These are phyloP conservation scores for Sequoia sempervirens DNA, from an alignment of 75 land plant genomes.

Conservation along the genomic window DNA sequence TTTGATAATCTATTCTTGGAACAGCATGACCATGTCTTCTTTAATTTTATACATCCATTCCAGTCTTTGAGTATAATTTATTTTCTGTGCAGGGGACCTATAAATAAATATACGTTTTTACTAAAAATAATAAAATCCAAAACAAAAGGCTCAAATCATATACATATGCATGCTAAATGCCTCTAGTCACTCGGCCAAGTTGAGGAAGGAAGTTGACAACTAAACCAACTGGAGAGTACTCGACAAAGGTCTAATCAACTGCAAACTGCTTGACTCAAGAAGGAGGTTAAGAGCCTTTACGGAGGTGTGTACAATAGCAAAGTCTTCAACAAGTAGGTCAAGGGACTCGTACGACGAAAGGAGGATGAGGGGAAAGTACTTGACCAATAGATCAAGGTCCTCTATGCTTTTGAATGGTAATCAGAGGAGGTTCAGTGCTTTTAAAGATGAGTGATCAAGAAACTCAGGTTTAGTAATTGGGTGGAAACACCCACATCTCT, in stretches of 20 bases:
- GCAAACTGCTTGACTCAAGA: no score
- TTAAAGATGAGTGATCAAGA: not conserved
- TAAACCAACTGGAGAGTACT: not conserved
- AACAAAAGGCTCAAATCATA: not conserved
- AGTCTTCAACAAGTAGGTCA: no score
- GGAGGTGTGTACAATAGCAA: no score
- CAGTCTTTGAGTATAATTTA: not conserved
- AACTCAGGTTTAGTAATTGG: not conserved
- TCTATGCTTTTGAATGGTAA: not conserved
- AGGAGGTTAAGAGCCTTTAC: no score
- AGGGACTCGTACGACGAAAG: not conserved
- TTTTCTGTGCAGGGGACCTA: not conserved
- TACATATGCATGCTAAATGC: not conserved
- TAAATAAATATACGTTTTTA: no score
- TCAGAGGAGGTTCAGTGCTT: not conserved
- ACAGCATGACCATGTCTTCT: not conserved
- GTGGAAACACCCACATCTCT: not conserved
- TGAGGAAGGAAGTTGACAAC: not conserved
- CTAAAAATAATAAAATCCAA: not conserved
- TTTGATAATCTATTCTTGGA: not conserved
- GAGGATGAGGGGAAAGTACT: not conserved
- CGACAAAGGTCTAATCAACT: not conserved
- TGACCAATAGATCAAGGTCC: not conserved
- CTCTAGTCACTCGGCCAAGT: not conserved
- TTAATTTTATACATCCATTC: not conserved